Evolutionary conservation across 2,329 filamentous ascomycete species (phyloP), one percentile per base, ranked within the genome.

Genomic region (Cytospora paraplurivora): DNA sequence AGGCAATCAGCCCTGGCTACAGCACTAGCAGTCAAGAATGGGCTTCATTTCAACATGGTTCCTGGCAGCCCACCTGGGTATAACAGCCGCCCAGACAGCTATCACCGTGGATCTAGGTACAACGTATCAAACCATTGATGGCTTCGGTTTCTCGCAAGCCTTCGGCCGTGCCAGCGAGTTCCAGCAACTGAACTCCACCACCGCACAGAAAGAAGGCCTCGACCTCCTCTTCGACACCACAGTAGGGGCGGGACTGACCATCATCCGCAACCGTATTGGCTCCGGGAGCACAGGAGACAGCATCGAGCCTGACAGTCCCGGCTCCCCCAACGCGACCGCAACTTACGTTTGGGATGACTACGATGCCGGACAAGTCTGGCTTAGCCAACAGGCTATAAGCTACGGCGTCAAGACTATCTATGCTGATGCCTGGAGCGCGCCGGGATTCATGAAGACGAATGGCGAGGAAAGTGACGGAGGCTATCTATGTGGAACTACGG

Each of bases 381-480:
- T 81, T 19, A 76, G 75, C 19, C 70, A 80, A 66, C 72, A 77
- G 65, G 78, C 78, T 4, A 49, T 62, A 56, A 59, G 34, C 10
- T 62, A 69, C 66, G 79, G 79, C 1, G 75, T 81, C 1, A 73
- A 73, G 8, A 76, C 72, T 1, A 76, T 82, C 65, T 82, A 82
- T 65, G 79, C 78, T 0, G 77, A 83, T 70, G 79, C 81, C 0
- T 83, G 81, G 81, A 78, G 76, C 63, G 80, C 80, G 0, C 80
- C 79, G 0, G 79, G 78, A 0, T 82, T 77, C 68, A 83, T 83
- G 81, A 82, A 82, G 74, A 81, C 76, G 6, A 82, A 81, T 61
- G 70, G 71, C 3, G 72, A 77, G 57, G 76, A 82, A 55, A 72
- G 70, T 41, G 75, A 79, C 64, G 77, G 79, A 1, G 79, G 80